Evolutionary conservation across 2,329 filamentous ascomycete species (phyloP), one percentile per base, ranked within the genome.

Genomic region (Parafenestella ontariensis): DNA sequence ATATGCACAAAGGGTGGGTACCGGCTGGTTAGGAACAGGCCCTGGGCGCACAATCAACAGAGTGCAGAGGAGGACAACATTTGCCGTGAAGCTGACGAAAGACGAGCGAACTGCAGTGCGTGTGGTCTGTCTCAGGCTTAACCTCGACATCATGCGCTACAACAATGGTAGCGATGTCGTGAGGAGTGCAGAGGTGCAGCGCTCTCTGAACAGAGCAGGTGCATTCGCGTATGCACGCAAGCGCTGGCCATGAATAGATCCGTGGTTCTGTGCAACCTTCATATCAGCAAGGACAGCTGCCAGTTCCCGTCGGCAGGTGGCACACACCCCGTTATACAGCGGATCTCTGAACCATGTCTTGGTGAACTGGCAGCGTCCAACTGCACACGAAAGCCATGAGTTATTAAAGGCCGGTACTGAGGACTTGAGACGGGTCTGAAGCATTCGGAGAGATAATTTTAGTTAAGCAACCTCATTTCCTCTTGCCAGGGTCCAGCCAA

Each of bases 391-490:
- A 58, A 50, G 41, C 37, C 18, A 39, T 43, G 39, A 52, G n/a
- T n/a, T n/a, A n/a, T n/a, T 39, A 49, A 47, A 34, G 17, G 36
- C 45, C 47, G 33, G 44, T 46, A 56, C 46, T 42, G 46, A 48
- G 46, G 57, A 54, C 48, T 43, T 59, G 54, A 59, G 54, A 63
- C 55, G 54, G 43, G 36, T 21, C 23, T 53, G 51, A 59, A 50
- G 55, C 54, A 48, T 49, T 43, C 49, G 57, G 53, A 54, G 52
- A 57, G 63, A 68, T 70, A 68, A 68, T 65, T 68, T 66, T 69
- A 66, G 68, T 55, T 58, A 52, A 53, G 53, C 52, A 56, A 49
- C 48, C 61, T 70, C 66, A 71, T 71, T 68, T 73, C 66, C 55
- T 57, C 47, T 37, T 17, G 50, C 51, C 62, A 52, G 52, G 62